Evolutionary conservation across 768 basidiomycete species (phyloP), one percentile per base, ranked within the genome.

Genomic region (Suillus fuscotomentosus): DNA sequence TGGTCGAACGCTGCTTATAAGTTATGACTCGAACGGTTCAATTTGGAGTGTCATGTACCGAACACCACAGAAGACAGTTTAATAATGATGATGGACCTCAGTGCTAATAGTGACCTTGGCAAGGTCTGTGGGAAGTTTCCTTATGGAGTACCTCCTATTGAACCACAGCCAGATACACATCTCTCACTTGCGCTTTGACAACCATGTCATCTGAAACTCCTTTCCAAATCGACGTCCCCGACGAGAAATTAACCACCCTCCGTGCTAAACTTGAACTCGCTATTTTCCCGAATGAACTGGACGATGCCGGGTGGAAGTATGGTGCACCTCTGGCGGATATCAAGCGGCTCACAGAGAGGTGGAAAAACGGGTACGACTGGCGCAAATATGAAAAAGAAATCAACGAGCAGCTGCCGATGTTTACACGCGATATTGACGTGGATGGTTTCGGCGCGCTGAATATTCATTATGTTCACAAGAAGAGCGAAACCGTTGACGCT

Each of bases 391-490:
- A 89, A 70, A 77, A 74, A 0, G 71, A 71, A 15, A 72, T 89
- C 64, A 88, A 89, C 5, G 39, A 57, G 20, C 39, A 57, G 39
- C 22, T 57, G 3, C 56, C 56, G 20, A 57, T 41, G 56, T 88
- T 84, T 70, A 86, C 81, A 1, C 72, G 78, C 20, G 81, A 84
- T 48, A 80, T 88, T 31, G 71, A 77, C 1, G 80, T 88, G 2
- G 81, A 81, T 13, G 79, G 76, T 3, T 82, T 81, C 63, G 84
- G 81, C 0, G 70, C 75, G 5, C 73, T 87, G 53, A 81, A 83
- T 64, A 80, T 88, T 7, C 87, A 89, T 65, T 89, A 86, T 60
- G 79, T 88, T 13, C 86, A 88, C 70, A 77, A 84, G 73, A 80
- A 76, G 71, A 87, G 86, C 68, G 62, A 65, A 9, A 67, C 76